Evolutionary conservation across 106 monocot species (phyloP).

Genomic region (Dioscorea dumetorum): DNA sequence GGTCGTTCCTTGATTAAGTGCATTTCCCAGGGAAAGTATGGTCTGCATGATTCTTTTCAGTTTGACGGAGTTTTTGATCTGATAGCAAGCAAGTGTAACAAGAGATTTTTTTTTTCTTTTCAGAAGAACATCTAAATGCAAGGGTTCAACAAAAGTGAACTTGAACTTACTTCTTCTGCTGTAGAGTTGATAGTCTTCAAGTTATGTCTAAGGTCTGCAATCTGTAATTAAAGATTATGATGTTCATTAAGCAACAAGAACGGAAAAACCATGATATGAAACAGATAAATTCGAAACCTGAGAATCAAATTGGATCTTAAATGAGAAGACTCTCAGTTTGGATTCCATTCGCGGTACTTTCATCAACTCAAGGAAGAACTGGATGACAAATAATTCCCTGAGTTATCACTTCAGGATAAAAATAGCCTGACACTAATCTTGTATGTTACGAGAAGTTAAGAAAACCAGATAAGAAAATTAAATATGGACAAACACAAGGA

Average conservation of each 20-base stretch:
- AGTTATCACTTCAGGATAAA: too few species aligned
- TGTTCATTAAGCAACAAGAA: too few species aligned
- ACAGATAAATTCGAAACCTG: conserved; percentile 36
- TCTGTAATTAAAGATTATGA: conserved; percentile 26
- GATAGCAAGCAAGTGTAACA: not conserved
- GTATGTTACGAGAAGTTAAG: too few species aligned
- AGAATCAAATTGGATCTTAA: conserved; percentile 82
- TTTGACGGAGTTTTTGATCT: conserved; percentile 78
- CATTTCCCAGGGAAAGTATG: conserved; percentile 96
- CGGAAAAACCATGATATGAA: too few species aligned
- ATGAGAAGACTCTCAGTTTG: conserved; percentile 83
- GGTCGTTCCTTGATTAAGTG: conserved; percentile 91
- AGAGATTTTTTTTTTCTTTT: too few species aligned
- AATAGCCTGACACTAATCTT: too few species aligned
- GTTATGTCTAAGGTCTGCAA: conserved; percentile 54
- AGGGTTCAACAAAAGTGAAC: not conserved
- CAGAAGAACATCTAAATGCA: not conserved
- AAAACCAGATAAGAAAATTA: too few species aligned
- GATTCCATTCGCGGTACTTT: conserved; percentile 91
- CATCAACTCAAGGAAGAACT: conserved; percentile 95
- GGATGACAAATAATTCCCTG: not conserved
- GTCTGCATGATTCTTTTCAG: conserved; percentile 97
- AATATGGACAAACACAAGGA: too few species aligned
- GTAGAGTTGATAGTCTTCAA: conserved; percentile 72
- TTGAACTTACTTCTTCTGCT: conserved; percentile 50